A percentile compares a stretch with the other conserved stretches of the same genome.
Evolutionary conservation across 345 rosid genomes (phyloP).

Genomic region (Gossypium mustelinum): DNA sequence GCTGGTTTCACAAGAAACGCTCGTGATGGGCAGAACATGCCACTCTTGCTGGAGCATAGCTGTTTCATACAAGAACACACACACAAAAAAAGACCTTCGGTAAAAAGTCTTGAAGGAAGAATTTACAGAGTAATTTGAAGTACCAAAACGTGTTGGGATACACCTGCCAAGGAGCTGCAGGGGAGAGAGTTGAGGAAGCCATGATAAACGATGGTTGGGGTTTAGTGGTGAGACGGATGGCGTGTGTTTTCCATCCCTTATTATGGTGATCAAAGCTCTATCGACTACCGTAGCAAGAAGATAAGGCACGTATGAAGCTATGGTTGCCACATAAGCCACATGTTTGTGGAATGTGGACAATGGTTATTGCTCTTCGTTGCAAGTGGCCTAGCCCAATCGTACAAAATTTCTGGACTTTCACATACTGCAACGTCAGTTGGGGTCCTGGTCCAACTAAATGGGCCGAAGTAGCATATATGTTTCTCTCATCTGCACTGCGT

Average conservation of each 20-base stretch:
- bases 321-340: slow-evolving; percentile 43
- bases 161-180: slow-evolving; percentile 69
- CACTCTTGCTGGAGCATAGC: slow-evolving; percentile 67
- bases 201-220: slow-evolving; percentile 25
- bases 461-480: background rate
- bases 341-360: slow-evolving; percentile 24
- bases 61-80: slow-evolving; percentile 12
- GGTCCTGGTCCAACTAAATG: background rate
- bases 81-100: background rate
- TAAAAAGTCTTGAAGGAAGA: background rate
- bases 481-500: too few relatives aligned
- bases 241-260: slow-evolving; percentile 17
- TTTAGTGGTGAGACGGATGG: background rate
- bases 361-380: slow-evolving; percentile 17
- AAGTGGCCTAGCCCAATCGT: background rate
- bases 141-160: background rate
- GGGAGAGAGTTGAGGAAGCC: slow-evolving; percentile 67
- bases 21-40: slow-evolving; percentile 49
- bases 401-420: background rate
- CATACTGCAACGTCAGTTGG: background rate
- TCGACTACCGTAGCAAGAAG: slow-evolving; percentile 37
- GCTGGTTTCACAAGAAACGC: slow-evolving; percentile 44
- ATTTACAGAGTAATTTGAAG: background rate
- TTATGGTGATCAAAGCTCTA: slow-evolving; percentile 14
- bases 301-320: slow-evolving; percentile 38